These are phyloP conservation scores for Leptomonas pyrrhocoris DNA, from an alignment of 208 protist species.

Conservation along the genomic window DNA sequence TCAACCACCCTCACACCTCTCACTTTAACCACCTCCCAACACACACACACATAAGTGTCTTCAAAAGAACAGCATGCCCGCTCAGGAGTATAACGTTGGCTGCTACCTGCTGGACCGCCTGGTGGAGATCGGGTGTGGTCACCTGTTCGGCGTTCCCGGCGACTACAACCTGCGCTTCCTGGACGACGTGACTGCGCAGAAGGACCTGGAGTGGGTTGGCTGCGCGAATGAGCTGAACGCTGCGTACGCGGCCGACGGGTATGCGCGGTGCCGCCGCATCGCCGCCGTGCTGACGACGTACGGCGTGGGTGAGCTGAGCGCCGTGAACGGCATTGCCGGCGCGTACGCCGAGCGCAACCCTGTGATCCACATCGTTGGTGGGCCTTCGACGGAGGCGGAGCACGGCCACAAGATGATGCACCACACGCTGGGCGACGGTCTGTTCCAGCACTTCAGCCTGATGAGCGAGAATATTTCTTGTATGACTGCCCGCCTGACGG, in stretches of 20 bases:
- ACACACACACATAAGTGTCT: not conserved
- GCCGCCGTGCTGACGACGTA: slow-evolving; percentile 56
- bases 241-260: slow-evolving; percentile 56
- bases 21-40: not conserved
- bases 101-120: slow-evolving; percentile 54
- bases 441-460: slow-evolving; percentile 34
- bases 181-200: slow-evolving; percentile 39
- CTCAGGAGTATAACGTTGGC: slow-evolving; percentile 43
- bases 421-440: slow-evolving; percentile 45
- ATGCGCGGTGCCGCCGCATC: slow-evolving; percentile 49
- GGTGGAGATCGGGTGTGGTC: slow-evolving; percentile 32
- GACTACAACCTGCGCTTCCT: slow-evolving; percentile 64
- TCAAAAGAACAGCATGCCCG: slow-evolving; percentile 25
- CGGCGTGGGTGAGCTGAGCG: slow-evolving; percentile 57
- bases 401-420: slow-evolving; percentile 31
- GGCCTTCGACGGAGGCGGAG: slow-evolving; percentile 30
- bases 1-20: not conserved
- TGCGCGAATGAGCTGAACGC: slow-evolving; percentile 63
- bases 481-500: slow-evolving; percentile 7
- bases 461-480: slow-evolving; percentile 40
- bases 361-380: slow-evolving; percentile 47
- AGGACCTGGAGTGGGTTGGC: slow-evolving; percentile 45
- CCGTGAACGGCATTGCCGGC: slow-evolving; percentile 48
- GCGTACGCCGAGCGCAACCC: slow-evolving; percentile 37
- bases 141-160: slow-evolving; percentile 57